These are phyloP conservation scores for Amorphotheca resinae DNA, from an alignment of 495 filamentous ascomycete genomes.

Conservation along the genomic window DNA sequence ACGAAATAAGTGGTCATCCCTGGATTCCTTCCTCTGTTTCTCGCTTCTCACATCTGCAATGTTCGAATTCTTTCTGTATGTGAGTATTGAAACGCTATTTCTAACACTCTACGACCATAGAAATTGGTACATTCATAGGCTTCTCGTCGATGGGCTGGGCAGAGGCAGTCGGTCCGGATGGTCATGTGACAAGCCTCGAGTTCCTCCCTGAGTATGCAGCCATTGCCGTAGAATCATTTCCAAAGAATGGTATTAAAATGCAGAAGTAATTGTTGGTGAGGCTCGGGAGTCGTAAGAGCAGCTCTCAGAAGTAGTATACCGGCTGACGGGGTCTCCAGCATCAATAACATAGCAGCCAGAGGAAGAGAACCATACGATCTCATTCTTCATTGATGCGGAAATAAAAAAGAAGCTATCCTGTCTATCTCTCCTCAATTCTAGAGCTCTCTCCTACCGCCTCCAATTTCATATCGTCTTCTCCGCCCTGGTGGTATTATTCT, in stretches of 20 bases:
- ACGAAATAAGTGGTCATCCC: no score
- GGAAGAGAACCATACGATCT: constrained; percentile 26
- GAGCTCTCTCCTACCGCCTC: not conserved
- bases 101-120: no score
- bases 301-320: not conserved
- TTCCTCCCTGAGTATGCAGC: constrained; percentile 22
- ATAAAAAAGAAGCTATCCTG: constrained; percentile 24
- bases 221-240: constrained; percentile 18
- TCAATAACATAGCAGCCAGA: constrained; percentile 19
- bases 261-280: constrained; percentile 24
- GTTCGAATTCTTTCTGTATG: no score
- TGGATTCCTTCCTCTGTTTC: no score
- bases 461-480: constrained; percentile 15
- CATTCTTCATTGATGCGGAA: constrained; percentile 29
- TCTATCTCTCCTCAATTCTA: constrained; percentile 6
- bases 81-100: no score
- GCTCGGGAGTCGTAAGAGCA: constrained; percentile 24
- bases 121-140: constrained; percentile 27
- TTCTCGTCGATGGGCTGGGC: constrained; percentile 26
- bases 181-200: constrained; percentile 28
- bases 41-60: no score
- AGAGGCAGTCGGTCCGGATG: constrained; percentile 23
- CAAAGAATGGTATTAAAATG: constrained; percentile 22
- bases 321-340: constrained; percentile 5
- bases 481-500: constrained; percentile 25